These are phyloP conservation scores for Colletotrichum liriopes DNA, from an alignment of 2,329 filamentous ascomycete species.

Conservation along the genomic window DNA sequence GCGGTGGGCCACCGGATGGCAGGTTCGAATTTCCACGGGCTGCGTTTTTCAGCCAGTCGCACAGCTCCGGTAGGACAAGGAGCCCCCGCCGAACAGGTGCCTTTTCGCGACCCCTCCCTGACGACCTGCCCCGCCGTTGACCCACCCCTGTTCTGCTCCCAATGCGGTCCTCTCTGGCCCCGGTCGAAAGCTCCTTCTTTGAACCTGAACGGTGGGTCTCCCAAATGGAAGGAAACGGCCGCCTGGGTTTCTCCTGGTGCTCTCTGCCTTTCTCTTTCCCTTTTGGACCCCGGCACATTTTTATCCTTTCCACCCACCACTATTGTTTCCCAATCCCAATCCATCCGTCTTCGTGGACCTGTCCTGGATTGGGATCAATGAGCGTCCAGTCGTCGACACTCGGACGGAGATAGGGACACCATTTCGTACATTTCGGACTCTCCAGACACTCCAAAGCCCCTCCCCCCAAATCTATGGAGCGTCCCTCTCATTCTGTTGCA, in stretches of 20 bases:
- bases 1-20: slow-evolving; percentile 32
- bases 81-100: slow-evolving; percentile 27
- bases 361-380: not conserved
- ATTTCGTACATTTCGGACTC: not conserved
- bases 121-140: slow-evolving; percentile 21
- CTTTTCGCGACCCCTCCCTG: slow-evolving; percentile 24
- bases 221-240: slow-evolving; percentile 38
- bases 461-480: not conserved
- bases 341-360: not conserved
- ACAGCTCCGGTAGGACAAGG: slow-evolving; percentile 12
- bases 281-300: slow-evolving; percentile 5
- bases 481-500: slow-evolving; percentile 24
- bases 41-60: slow-evolving; percentile 35
- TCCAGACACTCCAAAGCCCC: not conserved
- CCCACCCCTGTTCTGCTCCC: slow-evolving; percentile 8
- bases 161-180: not conserved
- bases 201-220: slow-evolving; percentile 30
- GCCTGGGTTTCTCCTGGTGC: slow-evolving; percentile 16
- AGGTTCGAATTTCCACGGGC: slow-evolving; percentile 35
- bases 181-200: slow-evolving; percentile 15
- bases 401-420: not conserved
- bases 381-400: not conserved
- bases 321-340: not conserved
- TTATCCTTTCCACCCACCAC: not conserved
- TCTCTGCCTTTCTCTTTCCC: slow-evolving; percentile 10